phyloP scores from a whole-genome alignment of 148 eudicot species.

The Amaranthus palmeri region DNA sequence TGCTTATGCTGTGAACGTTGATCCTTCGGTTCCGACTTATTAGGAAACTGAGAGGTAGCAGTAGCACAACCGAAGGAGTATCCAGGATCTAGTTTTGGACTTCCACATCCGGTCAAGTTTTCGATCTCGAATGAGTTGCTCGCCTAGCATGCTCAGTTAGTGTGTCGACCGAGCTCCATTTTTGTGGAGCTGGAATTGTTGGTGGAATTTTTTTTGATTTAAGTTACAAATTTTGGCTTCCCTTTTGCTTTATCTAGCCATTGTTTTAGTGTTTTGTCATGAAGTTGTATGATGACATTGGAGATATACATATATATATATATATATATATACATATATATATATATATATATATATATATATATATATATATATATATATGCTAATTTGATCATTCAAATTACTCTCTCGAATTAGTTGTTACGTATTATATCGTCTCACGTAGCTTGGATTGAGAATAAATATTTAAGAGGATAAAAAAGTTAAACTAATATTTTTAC shows the following conservation, averaged over 20 bases:
- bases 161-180: not conserved
- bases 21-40: conserved; percentile 80
- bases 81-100: conserved; percentile 1
- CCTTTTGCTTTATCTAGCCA: not conserved
- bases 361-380: not conserved
- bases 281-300: not conserved
- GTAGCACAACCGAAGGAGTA: conserved; percentile 8
- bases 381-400: not conserved
- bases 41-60: conserved; percentile 28
- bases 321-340: too few relatives aligned
- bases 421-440: too few relatives aligned
- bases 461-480: too few relatives aligned
- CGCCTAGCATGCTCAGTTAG: not conserved
- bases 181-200: not conserved
- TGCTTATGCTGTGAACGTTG: conserved; percentile 79
- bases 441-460: too few relatives aligned
- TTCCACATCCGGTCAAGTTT: not conserved
- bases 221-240: not conserved
- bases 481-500: too few relatives aligned
- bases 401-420: not conserved
- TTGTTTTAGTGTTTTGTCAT: not conserved
- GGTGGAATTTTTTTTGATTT: not conserved
- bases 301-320: not conserved
- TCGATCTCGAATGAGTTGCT: not conserved
- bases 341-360: too few relatives aligned